Base-by-base conservation (phyloP, 140 eudicot genomes). In the Stevia rebaudiana region DNA sequence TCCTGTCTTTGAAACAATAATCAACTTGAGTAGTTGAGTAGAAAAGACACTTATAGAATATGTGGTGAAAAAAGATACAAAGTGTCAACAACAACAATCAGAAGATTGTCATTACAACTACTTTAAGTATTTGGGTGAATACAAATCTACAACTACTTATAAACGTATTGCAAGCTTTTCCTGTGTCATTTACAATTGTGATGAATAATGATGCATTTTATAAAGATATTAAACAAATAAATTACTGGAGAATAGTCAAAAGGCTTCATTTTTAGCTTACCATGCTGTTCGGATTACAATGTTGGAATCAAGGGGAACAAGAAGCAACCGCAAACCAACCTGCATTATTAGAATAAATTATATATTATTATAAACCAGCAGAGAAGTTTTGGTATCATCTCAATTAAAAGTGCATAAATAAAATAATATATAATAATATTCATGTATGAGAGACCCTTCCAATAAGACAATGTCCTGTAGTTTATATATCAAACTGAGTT, bases 211-310 rank as follows among this genome's bases (percentile, higher is more conserved):
- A 57, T 2, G 30, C 37, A 37, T 51, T 37, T 56, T 49, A 68
- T 18, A 31, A 22, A 67, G 33, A 28, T n/a, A 12, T 21, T 15
- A 11, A 63, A n/a, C 8, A 54, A 25, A 41, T 2, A 75, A 7
- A 53, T 52, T 40, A 67, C 65, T 35, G 18, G 52, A 59, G 13
- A 63, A 56, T 54, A n/a, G 71, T 60, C 13, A 18, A 22, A 66
- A 9, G 10, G 31, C 8, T 12, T 41, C 8, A 50, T 54, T 15
- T 67, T 40, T 48, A 78, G 52, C 80, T 73, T 77, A 92, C 99
- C 95, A 88, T 36, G 99, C 90, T 9, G 99, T 83, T 47, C 97
- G 97, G 63, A 88, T 61, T 22, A 92, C 94, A 71, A 88, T 70
- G 60, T 88, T 92, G 52, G 97, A 83, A 68, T 84, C 74, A 78